Evolutionary conservation across 306 rosid species (phyloP).

Genomic region (Cicer chorassanicum): DNA sequence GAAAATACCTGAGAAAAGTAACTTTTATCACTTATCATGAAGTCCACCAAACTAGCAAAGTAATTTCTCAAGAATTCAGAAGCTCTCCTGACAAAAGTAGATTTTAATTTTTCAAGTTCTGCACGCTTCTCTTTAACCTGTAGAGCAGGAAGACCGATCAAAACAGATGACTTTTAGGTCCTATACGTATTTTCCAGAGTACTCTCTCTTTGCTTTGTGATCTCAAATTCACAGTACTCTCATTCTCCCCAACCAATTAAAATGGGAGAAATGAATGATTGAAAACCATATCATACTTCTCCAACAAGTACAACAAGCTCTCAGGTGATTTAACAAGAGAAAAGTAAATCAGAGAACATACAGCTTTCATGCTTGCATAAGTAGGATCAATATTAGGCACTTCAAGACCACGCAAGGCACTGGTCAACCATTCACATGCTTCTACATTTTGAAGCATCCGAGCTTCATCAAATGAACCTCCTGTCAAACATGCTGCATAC

Average conservation of each 20-base stretch:
- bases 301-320: constrained; percentile 2
- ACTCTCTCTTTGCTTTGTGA: constrained; percentile 14
- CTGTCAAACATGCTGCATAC: constrained; percentile 89
- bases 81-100: constrained; percentile 95
- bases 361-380: constrained; percentile 90
- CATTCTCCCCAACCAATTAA: constrained; percentile 35
- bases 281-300: constrained; percentile 24
- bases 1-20: constrained; percentile 93
- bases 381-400: constrained; percentile 74
- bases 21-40: constrained; percentile 97
- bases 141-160: constrained; percentile 44
- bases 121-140: constrained; percentile 95
- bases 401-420: constrained; percentile 84
- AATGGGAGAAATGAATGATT: constrained; percentile 21
- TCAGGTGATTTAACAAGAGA: constrained; percentile 23
- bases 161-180: constrained; percentile 37
- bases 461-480: constrained; percentile 92
- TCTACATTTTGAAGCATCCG: constrained; percentile 92
- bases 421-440: constrained; percentile 97
- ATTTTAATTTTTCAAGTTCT: constrained; percentile 89
- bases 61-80: constrained; percentile 93
- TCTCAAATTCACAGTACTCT: constrained; percentile 27
- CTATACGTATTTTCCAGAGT: constrained; percentile 5
- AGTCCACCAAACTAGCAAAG: constrained; percentile 97
- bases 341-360: constrained; percentile 54